A percentile compares a stretch with the other conserved stretches of the same genome.
phyloP scores from a whole-genome alignment of 225 moss, liverwort and hornwort genomes.

The Ulota crispa region DNA sequence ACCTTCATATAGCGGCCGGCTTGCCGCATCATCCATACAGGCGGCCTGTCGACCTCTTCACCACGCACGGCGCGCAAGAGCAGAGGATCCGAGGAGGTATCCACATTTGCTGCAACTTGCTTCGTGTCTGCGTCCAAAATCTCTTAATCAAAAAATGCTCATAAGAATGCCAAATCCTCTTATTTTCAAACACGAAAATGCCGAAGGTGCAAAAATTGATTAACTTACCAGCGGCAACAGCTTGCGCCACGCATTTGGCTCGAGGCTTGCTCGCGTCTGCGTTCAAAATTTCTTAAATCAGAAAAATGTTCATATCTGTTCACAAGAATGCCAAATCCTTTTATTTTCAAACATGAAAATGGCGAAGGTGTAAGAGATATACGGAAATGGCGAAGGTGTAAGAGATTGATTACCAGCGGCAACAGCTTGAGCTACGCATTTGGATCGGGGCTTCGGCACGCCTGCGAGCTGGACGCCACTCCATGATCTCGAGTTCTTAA shows the following conservation, averaged over 20 bases:
- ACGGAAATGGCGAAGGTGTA: neutral
- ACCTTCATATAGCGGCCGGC: conserved; percentile 99
- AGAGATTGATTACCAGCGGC: conserved; percentile 30
- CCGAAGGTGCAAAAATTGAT: neutral
- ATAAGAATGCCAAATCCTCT: no score
- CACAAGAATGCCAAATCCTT: no score
- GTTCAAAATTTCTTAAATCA: conserved; percentile 1
- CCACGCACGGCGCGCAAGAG: conserved; percentile 85
- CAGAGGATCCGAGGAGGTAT: conserved; percentile 54
- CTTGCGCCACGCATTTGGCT: no score
- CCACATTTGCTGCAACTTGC: conserved; percentile 31
- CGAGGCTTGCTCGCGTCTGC: no score
- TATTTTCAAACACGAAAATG: neutral
- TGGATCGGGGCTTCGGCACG: conserved; percentile 1
- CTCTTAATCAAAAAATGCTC: neutral
- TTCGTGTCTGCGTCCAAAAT: conserved; percentile 27
- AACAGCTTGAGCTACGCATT: conserved; percentile 39
- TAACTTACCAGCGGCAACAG: conserved; percentile 45
- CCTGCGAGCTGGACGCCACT: conserved; percentile 15
- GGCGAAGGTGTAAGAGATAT: no score
- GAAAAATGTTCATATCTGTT: neutral
- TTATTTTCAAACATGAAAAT: neutral
- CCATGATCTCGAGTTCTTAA: conserved; percentile 19
- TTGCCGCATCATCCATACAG: conserved; percentile 99
- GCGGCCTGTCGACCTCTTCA: conserved; percentile 79